phyloP scores from a whole-genome alignment of 441 rosid species.

The Theobroma grandiflorum region DNA sequence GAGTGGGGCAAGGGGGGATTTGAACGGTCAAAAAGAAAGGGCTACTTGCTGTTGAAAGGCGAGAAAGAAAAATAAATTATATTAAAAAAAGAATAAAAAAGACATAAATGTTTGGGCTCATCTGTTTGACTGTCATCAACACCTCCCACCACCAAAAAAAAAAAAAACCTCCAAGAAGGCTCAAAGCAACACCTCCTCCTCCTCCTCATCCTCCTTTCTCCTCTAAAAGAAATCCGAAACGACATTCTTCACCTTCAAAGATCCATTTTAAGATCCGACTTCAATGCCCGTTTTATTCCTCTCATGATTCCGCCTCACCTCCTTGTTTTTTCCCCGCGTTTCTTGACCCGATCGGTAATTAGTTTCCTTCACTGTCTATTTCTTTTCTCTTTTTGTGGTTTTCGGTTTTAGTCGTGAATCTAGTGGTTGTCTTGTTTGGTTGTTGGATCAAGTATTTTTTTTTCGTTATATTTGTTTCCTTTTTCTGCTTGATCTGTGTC shows the following conservation, averaged over 20 bases:
- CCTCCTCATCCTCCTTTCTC: neutral
- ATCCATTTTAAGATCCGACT: constrained; percentile 5
- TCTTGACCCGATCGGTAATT: constrained; percentile 39
- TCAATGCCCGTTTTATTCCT: neutral
- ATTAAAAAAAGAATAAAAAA: neutral
- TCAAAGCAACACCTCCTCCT: neutral
- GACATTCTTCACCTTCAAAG: neutral
- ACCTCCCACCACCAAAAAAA: constrained; percentile 11
- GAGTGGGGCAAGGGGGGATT: constrained; percentile 26
- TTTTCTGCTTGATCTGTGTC: constrained; percentile 23
- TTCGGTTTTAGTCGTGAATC: neutral
- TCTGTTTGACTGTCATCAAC: constrained; percentile 42
- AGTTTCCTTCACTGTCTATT: neutral
- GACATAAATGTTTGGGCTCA: constrained; percentile 49
- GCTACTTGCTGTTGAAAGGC: constrained; percentile 33
- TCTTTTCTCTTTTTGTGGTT: no score
- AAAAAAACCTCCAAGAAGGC: neutral
- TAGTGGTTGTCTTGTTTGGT: neutral
- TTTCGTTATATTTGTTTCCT: neutral
- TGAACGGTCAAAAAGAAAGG: constrained; percentile 77
- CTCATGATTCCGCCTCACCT: constrained; percentile 30
- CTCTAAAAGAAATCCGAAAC: neutral
- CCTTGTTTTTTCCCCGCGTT: neutral
- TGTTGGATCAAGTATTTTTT: neutral
- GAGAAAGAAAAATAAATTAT: neutral